phyloP scores from a whole-genome alignment of 2,329 filamentous ascomycete species.

The Paraphaeosphaeria minitans region DNA sequence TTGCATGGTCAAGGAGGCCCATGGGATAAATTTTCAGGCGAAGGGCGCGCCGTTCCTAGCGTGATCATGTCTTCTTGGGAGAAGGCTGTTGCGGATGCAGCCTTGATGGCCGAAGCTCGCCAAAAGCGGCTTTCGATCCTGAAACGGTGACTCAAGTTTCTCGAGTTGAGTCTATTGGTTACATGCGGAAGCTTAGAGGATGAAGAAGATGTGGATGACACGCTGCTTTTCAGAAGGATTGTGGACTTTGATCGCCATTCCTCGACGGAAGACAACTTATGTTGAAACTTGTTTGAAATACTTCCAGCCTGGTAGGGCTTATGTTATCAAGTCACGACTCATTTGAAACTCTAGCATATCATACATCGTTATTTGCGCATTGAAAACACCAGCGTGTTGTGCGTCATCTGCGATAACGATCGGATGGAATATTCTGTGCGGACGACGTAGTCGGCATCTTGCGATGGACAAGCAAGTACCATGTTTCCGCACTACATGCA shows the following conservation, averaged over 20 bases:
- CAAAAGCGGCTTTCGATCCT: neutral
- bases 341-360: conserved; percentile 6
- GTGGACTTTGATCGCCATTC: neutral
- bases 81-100: neutral
- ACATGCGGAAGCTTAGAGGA: neutral
- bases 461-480: no score
- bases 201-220: neutral
- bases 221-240: neutral
- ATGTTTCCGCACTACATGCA: no score
- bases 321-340: neutral
- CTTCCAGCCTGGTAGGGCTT: no score
- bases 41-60: conserved; percentile 10
- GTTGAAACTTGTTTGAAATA: neutral
- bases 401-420: no score
- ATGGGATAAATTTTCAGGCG: conserved; percentile 6
- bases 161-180: neutral
- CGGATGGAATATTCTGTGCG: no score
- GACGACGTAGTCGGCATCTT: no score
- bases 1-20: neutral
- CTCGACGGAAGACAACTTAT: neutral
- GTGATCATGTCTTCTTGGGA: neutral
- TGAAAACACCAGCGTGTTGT: no score
- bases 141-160: neutral
- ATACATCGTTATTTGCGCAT: no score
- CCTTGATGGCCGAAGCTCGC: neutral